Evolutionary conservation across 192 early-diverging fungal species (phyloP), one percentile per base, ranked within the genome.

Genomic region (Linnemannia hyalina): DNA sequence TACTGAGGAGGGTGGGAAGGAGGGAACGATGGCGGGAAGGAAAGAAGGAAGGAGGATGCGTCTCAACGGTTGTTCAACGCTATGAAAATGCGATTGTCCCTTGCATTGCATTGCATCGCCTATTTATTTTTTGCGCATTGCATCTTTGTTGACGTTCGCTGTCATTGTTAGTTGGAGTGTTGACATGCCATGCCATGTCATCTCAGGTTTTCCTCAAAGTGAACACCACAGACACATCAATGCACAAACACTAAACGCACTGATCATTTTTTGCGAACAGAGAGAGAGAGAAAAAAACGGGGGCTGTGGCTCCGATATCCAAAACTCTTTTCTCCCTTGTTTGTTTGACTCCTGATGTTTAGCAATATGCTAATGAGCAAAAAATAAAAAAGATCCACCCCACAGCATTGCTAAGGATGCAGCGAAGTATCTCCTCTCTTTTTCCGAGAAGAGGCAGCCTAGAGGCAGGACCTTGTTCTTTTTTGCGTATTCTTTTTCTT

Each of bases 91-190:
- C 49, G 49, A 26, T 23, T 57, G 23, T 32, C 60, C 60, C 29
- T 35, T 65, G 60, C 29, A 65, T 32, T 65, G 60, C n/a, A 26
- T 65, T 65, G 60, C 29, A 32, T 65, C 29, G 26, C 29, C 35
- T 35, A 35, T 35, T 35, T n/a, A n/a, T n/a, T 65, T 65, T 65
- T 65, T 65, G 60, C 60, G 26, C 26, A 32, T 15, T 65, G 26
- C 60, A 32, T 29, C 60, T 65, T 65, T 65, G 60, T 65, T 65
- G 60, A 65, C 60, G 60, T n/a, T 57, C 8, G 52, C 22, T 55
- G 52, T 57, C n/a, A 6, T 57, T 57, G 55, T 23, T 23, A 26
- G 23, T 26, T 57, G 55, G 10, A 32, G 16, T 65, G 60, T 65
- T 4, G 13, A 32, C 29, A 65, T 15, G 11, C 9, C 55, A 26